These are phyloP conservation scores for Nicotiana tomentosiformis DNA, from an alignment of 257 asterid species.

Conservation along the genomic window DNA sequence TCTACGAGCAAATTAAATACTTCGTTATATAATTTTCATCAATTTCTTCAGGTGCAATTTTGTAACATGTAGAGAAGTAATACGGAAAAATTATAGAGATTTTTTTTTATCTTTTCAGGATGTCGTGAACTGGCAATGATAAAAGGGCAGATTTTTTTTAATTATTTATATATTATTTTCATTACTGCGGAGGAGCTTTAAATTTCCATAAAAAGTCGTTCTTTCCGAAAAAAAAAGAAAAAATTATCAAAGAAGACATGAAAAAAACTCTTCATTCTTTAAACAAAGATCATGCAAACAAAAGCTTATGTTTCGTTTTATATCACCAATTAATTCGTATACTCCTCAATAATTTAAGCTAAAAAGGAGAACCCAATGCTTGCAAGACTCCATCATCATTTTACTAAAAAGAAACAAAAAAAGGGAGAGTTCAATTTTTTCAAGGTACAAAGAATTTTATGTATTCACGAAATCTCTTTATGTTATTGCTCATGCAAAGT, in stretches of 20 bases:
- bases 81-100: neutral
- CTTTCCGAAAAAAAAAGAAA: neutral
- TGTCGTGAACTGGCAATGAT: neutral
- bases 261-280: neutral
- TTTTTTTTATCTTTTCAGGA: neutral
- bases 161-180: neutral
- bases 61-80: neutral
- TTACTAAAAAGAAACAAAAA: neutral
- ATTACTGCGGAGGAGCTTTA: neutral
- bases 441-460: neutral
- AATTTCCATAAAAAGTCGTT: neutral
- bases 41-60: neutral
- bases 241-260: neutral
- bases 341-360: neutral
- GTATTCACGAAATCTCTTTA: neutral
- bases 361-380: neutral
- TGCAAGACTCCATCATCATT: neutral
- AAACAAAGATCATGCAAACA: neutral
- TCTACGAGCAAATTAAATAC: neutral
- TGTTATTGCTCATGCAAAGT: constrained; percentile 8
- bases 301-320: neutral
- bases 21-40: neutral
- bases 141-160: neutral
- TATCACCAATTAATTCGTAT: neutral
- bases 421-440: neutral